These are phyloP conservation scores for Epithemia pelagica DNA, from an alignment of 108 stramenopile genomes.

Conservation along the genomic window DNA sequence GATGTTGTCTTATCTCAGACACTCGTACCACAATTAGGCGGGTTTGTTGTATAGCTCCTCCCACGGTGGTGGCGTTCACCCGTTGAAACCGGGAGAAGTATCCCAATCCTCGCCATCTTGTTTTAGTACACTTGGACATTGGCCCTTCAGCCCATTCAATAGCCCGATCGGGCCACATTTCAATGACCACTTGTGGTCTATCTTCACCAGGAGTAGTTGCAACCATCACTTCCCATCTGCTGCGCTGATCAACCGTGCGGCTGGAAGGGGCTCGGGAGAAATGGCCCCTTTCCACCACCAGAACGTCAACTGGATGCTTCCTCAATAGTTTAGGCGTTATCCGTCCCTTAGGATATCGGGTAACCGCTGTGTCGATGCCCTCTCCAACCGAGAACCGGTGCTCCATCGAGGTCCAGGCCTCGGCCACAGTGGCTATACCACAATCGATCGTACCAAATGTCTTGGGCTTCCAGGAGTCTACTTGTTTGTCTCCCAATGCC, in stretches of 20 bases:
- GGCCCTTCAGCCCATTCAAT: not conserved
- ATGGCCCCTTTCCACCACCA: not conserved
- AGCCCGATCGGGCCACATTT: not conserved
- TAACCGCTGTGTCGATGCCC: no score
- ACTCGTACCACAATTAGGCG: not conserved
- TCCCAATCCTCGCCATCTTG: not conserved
- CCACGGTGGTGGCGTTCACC: not conserved
- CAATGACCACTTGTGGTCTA: not conserved
- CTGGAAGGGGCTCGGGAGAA: not conserved
- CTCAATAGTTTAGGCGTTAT: no score
- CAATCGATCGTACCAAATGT: no score
- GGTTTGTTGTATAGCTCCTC: not conserved
- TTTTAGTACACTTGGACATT: not conserved
- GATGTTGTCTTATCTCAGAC: not conserved
- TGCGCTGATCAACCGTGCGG: not conserved
- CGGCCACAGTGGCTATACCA: no score
- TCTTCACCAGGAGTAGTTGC: not conserved
- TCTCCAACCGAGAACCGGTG: no score
- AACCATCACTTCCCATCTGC: not conserved
- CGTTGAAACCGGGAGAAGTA: not conserved
- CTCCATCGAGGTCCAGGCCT: no score
- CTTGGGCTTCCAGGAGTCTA: no score
- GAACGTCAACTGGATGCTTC: not conserved
- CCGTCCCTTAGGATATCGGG: no score
- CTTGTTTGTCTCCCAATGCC: no score